A percentile compares a stretch with the other conserved stretches of the same genome.
These are phyloP conservation scores for Brettanomyces sp. DNA, from an alignment of 805 yeast genomes.

Conservation along the genomic window DNA sequence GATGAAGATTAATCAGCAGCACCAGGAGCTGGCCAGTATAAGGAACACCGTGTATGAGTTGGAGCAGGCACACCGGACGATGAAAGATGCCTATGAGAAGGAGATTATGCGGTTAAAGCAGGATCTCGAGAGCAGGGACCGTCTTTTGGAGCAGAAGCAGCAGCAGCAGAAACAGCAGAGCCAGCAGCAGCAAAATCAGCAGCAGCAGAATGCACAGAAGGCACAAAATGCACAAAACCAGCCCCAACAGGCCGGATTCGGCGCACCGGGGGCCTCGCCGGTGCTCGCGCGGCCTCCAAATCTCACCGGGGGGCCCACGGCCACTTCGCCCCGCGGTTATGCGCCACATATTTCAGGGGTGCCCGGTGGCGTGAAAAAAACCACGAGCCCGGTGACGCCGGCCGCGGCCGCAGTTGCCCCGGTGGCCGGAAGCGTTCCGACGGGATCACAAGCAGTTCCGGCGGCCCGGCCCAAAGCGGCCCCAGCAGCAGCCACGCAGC, in stretches of 20 bases:
- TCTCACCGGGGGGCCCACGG: neutral
- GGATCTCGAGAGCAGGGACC: conserved; percentile 75
- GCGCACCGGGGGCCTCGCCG: neutral
- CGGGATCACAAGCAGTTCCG: neutral
- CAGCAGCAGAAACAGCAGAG: conserved; percentile 34
- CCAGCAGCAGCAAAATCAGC: conserved; percentile 31
- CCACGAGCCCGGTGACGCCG: neutral
- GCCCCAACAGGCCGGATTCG: conserved; percentile 4
- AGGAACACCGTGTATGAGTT: conserved; percentile 90
- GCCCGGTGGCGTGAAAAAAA: neutral
- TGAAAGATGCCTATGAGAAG: conserved; percentile 93
- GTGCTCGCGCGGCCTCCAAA: conserved; percentile 2
- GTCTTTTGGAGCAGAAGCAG: conserved; percentile 38
- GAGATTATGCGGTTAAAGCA: conserved; percentile 79
- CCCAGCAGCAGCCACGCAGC: neutral
- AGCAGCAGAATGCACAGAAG: conserved; percentile 22
- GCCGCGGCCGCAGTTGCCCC: neutral
- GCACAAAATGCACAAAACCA: conserved; percentile 27
- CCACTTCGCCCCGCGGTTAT: neutral
- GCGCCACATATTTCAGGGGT: neutral
- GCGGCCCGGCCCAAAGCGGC: neutral
- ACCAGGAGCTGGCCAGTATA: conserved; percentile 86
- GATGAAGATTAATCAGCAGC: conserved; percentile 81
- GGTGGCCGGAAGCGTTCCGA: neutral
- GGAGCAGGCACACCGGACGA: conserved; percentile 87